phyloP scores from a whole-genome alignment of 371 early-diverging fungal genomes.

The Lichtheimia ramosa region DNA sequence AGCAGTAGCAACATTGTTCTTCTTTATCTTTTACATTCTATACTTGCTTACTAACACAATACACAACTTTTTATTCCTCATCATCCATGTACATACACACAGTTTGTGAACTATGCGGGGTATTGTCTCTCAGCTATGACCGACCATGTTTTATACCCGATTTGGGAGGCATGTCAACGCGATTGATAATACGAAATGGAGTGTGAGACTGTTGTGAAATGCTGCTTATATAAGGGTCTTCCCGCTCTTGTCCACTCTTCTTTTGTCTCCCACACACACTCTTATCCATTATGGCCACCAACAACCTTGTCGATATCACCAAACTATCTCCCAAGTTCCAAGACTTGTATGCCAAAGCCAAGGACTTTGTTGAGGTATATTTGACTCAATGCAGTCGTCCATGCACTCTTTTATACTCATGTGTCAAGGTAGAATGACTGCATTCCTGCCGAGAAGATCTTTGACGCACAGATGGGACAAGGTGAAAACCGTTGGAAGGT shows the following conservation, averaged over 20 bases:
- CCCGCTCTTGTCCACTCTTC: constrained; percentile 3
- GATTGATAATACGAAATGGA: too few species aligned
- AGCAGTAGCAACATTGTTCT: neutral
- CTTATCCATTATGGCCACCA: constrained; percentile 35
- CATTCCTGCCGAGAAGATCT: constrained; percentile 87
- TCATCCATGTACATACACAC: too few species aligned
- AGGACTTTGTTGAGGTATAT: constrained; percentile 78
- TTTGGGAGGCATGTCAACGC: too few species aligned
- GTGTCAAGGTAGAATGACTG: constrained; percentile 75
- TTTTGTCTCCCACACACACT: constrained; percentile 5
- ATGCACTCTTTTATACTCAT: neutral
- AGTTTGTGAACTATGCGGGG: too few species aligned
- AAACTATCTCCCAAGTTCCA: constrained; percentile 65
- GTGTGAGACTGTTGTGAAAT: neutral
- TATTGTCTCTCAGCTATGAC: too few species aligned
- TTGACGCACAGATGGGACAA: constrained; percentile 70
- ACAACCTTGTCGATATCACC: constrained; percentile 39
- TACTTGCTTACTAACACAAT: too few species aligned
- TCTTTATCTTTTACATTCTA: neutral
- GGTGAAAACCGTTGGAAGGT: constrained; percentile 83
- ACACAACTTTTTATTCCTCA: too few species aligned
- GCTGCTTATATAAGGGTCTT: neutral
- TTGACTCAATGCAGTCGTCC: neutral
- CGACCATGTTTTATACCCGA: too few species aligned
- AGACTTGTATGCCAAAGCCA: constrained; percentile 67